Percentiles rank a stretch among this genome's conserved stretches.
phyloP scores from a whole-genome alignment of 2,329 filamentous ascomycete species.

The Phaeosphaeria sp. region DNA sequence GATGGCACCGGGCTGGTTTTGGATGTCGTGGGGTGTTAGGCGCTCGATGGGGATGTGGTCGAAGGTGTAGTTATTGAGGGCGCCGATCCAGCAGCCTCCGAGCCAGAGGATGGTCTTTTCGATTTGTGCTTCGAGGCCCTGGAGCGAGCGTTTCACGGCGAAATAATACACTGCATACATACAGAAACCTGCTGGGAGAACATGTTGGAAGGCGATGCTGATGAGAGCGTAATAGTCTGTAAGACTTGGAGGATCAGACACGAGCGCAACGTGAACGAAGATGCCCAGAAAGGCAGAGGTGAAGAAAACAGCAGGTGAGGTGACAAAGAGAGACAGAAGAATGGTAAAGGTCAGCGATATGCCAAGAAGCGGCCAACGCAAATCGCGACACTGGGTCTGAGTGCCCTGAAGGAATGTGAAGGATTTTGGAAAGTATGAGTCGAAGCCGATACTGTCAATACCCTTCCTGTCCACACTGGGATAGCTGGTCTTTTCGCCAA shows the following conservation, averaged over 20 bases:
- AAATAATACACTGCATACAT: constrained; percentile 88
- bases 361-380: constrained; percentile 82
- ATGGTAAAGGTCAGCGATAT: constrained; percentile 82
- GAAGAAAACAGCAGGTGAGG: constrained; percentile 81
- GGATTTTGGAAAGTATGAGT: constrained; percentile 87
- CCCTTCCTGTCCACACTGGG: constrained; percentile 71
- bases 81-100: constrained; percentile 87
- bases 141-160: constrained; percentile 75
- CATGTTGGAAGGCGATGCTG: constrained; percentile 78
- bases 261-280: constrained; percentile 89
- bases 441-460: constrained; percentile 78
- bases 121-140: constrained; percentile 77
- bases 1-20: constrained; percentile 87
- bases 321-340: constrained; percentile 80
- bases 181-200: constrained; percentile 85
- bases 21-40: constrained; percentile 86
- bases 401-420: constrained; percentile 76
- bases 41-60: constrained; percentile 92
- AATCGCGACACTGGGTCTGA: constrained; percentile 73
- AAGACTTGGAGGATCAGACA: constrained; percentile 81
- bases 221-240: constrained; percentile 73
- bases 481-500: constrained; percentile 72
- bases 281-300: constrained; percentile 80
- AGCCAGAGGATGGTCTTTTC: constrained; percentile 93
- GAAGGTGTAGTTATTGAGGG: constrained; percentile 93